Percentiles rank a stretch among this genome's conserved stretches.
Evolutionary conservation across 306 rosid genomes (phyloP).

Genomic region (Ceratonia siliqua): DNA sequence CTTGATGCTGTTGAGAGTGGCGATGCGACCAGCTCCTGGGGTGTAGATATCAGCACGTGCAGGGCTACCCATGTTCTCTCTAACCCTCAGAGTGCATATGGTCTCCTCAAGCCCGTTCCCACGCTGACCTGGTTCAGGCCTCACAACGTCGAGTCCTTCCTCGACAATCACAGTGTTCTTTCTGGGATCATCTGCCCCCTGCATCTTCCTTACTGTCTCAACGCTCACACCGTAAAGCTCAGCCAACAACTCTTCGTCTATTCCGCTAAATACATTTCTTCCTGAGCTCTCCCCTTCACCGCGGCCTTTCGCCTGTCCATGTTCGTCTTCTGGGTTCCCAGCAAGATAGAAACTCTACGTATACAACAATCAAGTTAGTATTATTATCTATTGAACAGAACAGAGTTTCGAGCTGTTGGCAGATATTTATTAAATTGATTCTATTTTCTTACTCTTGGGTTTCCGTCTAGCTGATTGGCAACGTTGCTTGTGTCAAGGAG

Average conservation of each 20-base stretch:
- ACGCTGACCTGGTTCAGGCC: background rate
- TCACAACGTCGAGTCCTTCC: background rate
- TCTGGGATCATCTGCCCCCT: background rate
- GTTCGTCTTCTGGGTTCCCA: conserved; percentile 18
- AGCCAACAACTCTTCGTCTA: background rate
- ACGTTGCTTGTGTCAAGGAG: conserved; percentile 11
- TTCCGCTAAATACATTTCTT: background rate
- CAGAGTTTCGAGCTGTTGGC: too few relatives aligned
- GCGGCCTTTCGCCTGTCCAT: background rate
- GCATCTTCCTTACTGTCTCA: background rate
- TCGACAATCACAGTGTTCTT: background rate
- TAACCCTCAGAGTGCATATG: conserved; percentile 8
- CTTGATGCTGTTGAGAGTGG: conserved; percentile 24
- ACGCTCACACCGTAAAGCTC: background rate
- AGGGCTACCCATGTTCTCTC: background rate
- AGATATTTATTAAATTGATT: background rate
- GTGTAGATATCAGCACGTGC: conserved; percentile 12
- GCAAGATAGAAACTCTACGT: conserved; percentile 17
- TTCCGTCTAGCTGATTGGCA: background rate
- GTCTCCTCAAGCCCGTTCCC: conserved; percentile 13
- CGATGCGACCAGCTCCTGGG: conserved; percentile 16
- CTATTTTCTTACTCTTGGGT: background rate
- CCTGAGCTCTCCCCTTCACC: background rate
- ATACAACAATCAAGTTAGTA: background rate
- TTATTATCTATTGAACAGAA: too few relatives aligned